Evolutionary conservation across 2,329 filamentous ascomycete genomes (phyloP), one percentile per base, ranked within the genome.

Genomic region (Colletotrichum orbiculare): DNA sequence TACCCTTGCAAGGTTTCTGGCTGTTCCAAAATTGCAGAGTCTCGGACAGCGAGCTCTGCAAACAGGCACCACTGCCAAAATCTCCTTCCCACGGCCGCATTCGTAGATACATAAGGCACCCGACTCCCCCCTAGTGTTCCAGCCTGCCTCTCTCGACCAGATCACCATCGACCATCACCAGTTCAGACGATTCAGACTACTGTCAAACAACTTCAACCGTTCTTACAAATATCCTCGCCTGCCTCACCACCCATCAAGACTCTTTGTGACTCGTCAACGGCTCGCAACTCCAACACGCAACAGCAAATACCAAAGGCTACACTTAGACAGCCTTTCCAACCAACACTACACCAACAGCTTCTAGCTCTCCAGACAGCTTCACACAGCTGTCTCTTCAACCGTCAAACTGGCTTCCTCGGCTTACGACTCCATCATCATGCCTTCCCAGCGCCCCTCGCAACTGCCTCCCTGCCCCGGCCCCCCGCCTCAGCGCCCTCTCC

Each of bases 401-500:
- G 52, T 59, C 53, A 64, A 62, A 67, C 67, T 60, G 63, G 63
- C 63, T 66, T 66, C 57, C 39, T 67, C 59, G 64, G 55, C 71
- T 54, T 25, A 39, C 59, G 54, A 71, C 62, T 69, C 73, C 63
- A 69, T 74, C 77, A 80, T 76, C 66, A 86, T 87, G 83, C 83
- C 85, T 77, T 80, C 84, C 69, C 85, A 88, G 77, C 85, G 87
- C 75, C 87, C 87, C 68, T 88, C 87, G 71, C 86, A 89, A 73
- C 85, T 90, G 69, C 87, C 87, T 80, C 87, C 87, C 71, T 89
- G 87, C 85, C 87, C 87, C 59, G 87, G 87, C 71, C 87, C 87
- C 66, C 87, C 87, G 72, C 87, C 87, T 68, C 87, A 83, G 78
- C 82, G 87, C 60, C 87, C 87, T 78, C 85, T 89, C 58, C 87